phyloP scores from a whole-genome alignment of 1,284 basidiomycete genomes.

The Dichomitus squalens region DNA sequence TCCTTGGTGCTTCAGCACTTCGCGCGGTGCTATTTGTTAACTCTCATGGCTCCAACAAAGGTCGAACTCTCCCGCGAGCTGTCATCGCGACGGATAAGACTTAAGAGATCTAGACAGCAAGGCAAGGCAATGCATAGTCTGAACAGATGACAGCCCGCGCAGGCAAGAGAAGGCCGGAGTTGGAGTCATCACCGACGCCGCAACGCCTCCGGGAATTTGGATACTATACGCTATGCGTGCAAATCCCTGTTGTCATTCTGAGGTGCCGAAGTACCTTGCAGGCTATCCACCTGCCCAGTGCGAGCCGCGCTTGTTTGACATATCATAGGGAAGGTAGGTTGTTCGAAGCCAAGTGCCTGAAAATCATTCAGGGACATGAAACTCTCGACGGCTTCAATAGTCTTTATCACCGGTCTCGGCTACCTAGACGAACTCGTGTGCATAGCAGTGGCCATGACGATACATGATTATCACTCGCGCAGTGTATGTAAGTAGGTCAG shows the following conservation, averaged over 20 bases:
- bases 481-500: too few species aligned
- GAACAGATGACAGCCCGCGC: not conserved
- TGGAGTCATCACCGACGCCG: too few species aligned
- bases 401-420: not conserved
- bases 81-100: not conserved
- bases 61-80: not conserved
- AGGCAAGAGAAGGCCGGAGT: too few species aligned
- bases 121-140: not conserved
- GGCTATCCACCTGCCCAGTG: not conserved
- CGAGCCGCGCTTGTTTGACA: not conserved
- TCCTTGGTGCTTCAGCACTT: not conserved
- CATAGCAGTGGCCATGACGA: too few species aligned
- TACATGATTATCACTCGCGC: too few species aligned
- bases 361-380: not conserved
- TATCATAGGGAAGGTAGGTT: not conserved
- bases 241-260: too few species aligned
- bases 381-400: too few species aligned
- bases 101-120: too few species aligned
- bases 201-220: too few species aligned
- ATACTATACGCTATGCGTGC: too few species aligned
- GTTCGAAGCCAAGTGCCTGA: not conserved
- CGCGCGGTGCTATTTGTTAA: not conserved
- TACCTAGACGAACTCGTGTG: not conserved
- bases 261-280: too few species aligned
- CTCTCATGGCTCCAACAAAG: not conserved